Evolutionary conservation across 805 yeast genomes (phyloP).

Genomic region (Candida maesae): DNA sequence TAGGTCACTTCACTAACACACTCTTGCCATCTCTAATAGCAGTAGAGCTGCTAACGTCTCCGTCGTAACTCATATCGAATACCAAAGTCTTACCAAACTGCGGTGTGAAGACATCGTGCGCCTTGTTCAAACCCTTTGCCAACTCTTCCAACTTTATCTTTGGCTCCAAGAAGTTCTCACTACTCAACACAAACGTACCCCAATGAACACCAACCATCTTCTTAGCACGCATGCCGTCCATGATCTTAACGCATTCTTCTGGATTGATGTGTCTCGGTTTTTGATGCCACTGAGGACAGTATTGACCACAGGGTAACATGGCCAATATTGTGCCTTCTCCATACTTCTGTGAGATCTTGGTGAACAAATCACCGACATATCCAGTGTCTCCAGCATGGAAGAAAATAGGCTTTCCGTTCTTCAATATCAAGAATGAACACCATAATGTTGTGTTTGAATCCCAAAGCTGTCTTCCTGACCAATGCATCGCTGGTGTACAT

Average conservation of each 20-base stretch:
- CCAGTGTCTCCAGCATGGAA: conserved; percentile 98
- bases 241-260: conserved; percentile 65
- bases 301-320: conserved; percentile 90
- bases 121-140: conserved; percentile 39
- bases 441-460: conserved; percentile 82
- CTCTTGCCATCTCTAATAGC: conserved; percentile 30
- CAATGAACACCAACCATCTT: conserved; percentile 87
- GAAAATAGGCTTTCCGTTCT: conserved; percentile 64
- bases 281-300: conserved; percentile 94
- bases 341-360: conserved; percentile 55
- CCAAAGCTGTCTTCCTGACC: conserved; percentile 84
- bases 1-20: conserved; percentile 25
- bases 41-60: conserved; percentile 14
- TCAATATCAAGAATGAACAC: conserved; percentile 78
- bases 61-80: conserved; percentile 29
- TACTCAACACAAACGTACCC: conserved; percentile 91
- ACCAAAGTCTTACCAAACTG: conserved; percentile 71
- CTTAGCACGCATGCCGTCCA: conserved; percentile 55
- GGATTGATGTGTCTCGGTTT: conserved; percentile 86
- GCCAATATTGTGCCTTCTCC: conserved; percentile 62
- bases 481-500: conserved; percentile 93
- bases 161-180: conserved; percentile 87
- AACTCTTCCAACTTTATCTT: conserved; percentile 50
- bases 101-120: conserved; percentile 53
- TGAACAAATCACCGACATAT: conserved; percentile 69